A percentile compares a stretch with the other conserved stretches of the same genome.
Conservation (phyloP, 202 grass and related monocot genomes). For the Miscanthus sacchariflorus region DNA sequence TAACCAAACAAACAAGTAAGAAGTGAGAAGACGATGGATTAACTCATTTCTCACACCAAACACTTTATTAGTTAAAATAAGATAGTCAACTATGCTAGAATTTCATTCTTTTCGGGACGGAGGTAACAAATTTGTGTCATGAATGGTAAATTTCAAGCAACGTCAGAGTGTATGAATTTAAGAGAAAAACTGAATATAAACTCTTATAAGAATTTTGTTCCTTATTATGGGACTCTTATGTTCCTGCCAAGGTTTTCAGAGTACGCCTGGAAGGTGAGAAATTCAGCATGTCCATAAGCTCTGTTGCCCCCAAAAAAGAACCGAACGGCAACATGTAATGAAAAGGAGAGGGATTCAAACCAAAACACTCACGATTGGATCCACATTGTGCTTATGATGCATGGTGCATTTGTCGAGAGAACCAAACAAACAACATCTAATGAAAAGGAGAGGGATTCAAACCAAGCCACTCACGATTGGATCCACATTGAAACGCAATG, state of each 20-base stretch:
- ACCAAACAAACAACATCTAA: neutral
- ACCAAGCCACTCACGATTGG: neutral
- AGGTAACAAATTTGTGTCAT: neutral
- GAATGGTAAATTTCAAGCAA: slow-evolving; percentile 28
- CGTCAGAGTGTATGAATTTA: neutral
- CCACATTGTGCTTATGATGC: no score
- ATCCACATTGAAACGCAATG: neutral
- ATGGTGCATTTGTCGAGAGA: neutral
- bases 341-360: neutral
- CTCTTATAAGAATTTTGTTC: neutral
- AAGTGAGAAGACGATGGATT: neutral
- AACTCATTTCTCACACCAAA: neutral
- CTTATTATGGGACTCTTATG: neutral
- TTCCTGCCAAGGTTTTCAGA: neutral
- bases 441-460: neutral
- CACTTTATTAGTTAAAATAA: neutral
- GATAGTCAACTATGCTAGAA: neutral
- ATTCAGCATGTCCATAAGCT: neutral
- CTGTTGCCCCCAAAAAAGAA: neutral
- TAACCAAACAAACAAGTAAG: no score
- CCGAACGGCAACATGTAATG: neutral
- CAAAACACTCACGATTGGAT: neutral
- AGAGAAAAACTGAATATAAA: neutral
- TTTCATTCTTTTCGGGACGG: no score
- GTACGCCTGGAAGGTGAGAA: neutral